Percentiles rank a stretch among this genome's conserved stretches.
Conservation (phyloP, 805 yeast genomes). For the Kluyveromyces lactis region DNA sequence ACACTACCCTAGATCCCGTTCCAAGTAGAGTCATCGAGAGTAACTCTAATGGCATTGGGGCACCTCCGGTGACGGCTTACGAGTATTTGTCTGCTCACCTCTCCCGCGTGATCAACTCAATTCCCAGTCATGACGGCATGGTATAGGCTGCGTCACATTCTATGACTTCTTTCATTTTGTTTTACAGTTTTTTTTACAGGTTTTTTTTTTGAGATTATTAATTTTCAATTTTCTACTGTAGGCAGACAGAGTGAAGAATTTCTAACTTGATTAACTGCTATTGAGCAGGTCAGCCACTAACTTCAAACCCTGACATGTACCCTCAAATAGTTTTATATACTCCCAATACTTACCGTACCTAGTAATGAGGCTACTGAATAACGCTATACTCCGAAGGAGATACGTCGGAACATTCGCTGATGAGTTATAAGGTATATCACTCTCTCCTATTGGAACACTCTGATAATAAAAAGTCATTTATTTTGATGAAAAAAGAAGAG, state of each 20-base stretch:
- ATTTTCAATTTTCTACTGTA: not conserved
- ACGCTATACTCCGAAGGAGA: not conserved
- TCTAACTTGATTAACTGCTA: not conserved
- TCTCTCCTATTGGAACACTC: not conserved
- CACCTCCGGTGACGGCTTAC: not conserved
- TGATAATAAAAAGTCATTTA: not conserved
- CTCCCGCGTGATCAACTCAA: not conserved
- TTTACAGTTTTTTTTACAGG: not conserved
- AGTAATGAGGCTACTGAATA: not conserved
- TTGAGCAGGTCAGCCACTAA: not conserved
- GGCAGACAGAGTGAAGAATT: not conserved
- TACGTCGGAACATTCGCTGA: not conserved
- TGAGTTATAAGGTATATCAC: not conserved
- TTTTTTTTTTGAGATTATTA: not conserved
- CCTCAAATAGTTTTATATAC: slow-evolving; percentile 1
- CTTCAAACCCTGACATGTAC: not conserved
- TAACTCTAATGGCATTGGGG: not conserved
- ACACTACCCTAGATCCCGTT: not conserved
- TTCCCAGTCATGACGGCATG: not conserved
- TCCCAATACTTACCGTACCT: not conserved
- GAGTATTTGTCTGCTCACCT: not conserved
- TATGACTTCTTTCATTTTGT: not conserved
- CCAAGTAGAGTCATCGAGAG: not conserved
- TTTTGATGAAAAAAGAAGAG: not conserved
- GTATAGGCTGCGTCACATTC: not conserved